phyloP scores from a whole-genome alignment of 306 rosid species.

The Phaseolus lunatus region DNA sequence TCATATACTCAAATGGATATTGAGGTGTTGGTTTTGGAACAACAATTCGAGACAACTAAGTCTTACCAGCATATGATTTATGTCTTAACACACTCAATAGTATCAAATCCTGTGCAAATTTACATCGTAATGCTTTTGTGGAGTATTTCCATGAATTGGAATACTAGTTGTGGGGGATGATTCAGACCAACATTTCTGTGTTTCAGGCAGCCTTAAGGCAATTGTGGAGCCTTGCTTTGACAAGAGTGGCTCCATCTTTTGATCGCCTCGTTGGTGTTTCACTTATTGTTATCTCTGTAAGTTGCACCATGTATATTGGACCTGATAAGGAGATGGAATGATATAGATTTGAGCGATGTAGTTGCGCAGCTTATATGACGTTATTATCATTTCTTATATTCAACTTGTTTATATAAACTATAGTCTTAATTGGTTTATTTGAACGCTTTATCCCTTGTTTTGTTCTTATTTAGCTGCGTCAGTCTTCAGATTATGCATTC shows the following conservation, averaged over 20 bases:
- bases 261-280: slow-evolving; percentile 65
- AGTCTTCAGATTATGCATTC: no score
- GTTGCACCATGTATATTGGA: slow-evolving; percentile 74
- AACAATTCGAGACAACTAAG: neutral
- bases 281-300: slow-evolving; percentile 66
- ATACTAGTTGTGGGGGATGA: slow-evolving; percentile 8
- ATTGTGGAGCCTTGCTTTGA: slow-evolving; percentile 62
- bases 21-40: no score
- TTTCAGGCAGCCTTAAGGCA: slow-evolving; percentile 74
- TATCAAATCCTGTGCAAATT: neutral
- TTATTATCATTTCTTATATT: slow-evolving; percentile 33
- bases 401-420: slow-evolving; percentile 22
- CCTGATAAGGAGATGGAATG: slow-evolving; percentile 73
- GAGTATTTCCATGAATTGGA: slow-evolving; percentile 1
- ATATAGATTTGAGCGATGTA: slow-evolving; percentile 41
- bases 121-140: neutral
- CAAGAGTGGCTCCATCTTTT: slow-evolving; percentile 56
- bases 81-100: neutral
- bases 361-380: slow-evolving; percentile 15
- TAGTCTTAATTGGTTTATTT: no score
- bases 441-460: no score
- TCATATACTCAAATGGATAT: no score
- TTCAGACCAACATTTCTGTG: slow-evolving; percentile 14
- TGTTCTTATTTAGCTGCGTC: no score
- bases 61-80: neutral